phyloP scores from a whole-genome alignment of 1,284 basidiomycete species.

The Malassezia vespertilionis region DNA sequence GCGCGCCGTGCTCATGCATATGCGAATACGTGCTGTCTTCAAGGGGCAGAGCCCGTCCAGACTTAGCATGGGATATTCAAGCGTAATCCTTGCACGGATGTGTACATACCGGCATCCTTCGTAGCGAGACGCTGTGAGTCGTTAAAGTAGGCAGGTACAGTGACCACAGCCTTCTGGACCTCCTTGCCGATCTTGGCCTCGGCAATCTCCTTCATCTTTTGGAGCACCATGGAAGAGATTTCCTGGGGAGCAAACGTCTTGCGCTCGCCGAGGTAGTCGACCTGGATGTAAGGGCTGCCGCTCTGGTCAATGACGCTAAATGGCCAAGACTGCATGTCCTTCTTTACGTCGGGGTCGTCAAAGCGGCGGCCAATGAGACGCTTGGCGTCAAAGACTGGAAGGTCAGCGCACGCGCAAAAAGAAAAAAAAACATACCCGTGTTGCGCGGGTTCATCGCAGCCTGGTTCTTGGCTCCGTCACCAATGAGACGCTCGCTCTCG shows the following conservation, averaged over 20 bases:
- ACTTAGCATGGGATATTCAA: conserved; percentile 47
- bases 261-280: conserved; percentile 56
- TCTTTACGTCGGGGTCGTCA: conserved; percentile 60
- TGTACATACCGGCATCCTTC: conserved; percentile 50
- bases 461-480: conserved; percentile 58
- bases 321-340: conserved; percentile 64
- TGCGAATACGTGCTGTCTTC: conserved; percentile 15
- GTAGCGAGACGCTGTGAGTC: conserved; percentile 60
- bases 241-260: conserved; percentile 58
- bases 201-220: conserved; percentile 86
- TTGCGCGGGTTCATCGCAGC: conserved; percentile 89
- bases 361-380: conserved; percentile 93
- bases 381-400: conserved; percentile 48
- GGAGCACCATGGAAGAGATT: conserved; percentile 95
- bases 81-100: conserved; percentile 38
- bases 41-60: conserved; percentile 18
- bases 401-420: no score
- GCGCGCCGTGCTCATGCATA: conserved; percentile 10
- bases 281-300: conserved; percentile 54
- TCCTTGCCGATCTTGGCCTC: conserved; percentile 58
- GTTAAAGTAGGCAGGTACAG: conserved; percentile 64
- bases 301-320: conserved; percentile 56
- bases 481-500: conserved; percentile 91
- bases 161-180: conserved; percentile 59
- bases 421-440: conserved; percentile 52